These are phyloP conservation scores for Ascochyta fabae DNA, from an alignment of 2,329 filamentous ascomycete genomes.

Conservation along the genomic window DNA sequence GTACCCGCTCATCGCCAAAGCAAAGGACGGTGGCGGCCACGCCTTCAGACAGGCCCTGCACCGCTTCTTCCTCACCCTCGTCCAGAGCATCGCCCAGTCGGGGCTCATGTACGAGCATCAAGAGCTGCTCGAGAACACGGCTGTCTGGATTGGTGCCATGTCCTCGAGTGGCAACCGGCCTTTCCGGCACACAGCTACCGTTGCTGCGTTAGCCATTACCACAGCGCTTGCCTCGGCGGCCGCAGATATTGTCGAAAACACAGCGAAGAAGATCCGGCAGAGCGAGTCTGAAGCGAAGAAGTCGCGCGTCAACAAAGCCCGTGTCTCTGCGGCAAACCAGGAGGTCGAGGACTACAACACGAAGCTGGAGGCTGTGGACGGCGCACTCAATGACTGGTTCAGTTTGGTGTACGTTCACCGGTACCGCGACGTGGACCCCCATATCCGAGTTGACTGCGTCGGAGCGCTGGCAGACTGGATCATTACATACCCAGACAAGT, in stretches of 20 bases:
- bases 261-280: conserved; percentile 79
- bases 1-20: conserved; percentile 87
- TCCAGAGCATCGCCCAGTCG: conserved; percentile 81
- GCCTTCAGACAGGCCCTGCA: conserved; percentile 80
- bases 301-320: conserved; percentile 76
- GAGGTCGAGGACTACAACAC: conserved; percentile 73
- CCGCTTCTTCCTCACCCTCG: conserved; percentile 78
- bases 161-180: conserved; percentile 86
- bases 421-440: conserved; percentile 91
- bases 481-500: conserved; percentile 79
- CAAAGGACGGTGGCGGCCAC: conserved; percentile 75
- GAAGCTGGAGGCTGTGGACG: conserved; percentile 72
- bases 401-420: conserved; percentile 93
- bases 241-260: conserved; percentile 71
- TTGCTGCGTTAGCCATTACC: conserved; percentile 80
- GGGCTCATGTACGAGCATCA: conserved; percentile 78
- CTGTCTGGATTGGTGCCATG: conserved; percentile 89
- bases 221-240: conserved; percentile 78
- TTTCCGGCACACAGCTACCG: conserved; percentile 92
- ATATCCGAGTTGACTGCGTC: conserved; percentile 87
- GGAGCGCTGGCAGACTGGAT: conserved; percentile 90
- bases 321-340: conserved; percentile 74
- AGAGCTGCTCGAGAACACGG: conserved; percentile 84
- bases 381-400: conserved; percentile 82
- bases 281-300: conserved; percentile 78